A percentile compares a stretch with the other conserved stretches of the same genome.
Evolutionary conservation across 2,329 filamentous ascomycete genomes (phyloP).

Genomic region (Neofusicoccum sp.): DNA sequence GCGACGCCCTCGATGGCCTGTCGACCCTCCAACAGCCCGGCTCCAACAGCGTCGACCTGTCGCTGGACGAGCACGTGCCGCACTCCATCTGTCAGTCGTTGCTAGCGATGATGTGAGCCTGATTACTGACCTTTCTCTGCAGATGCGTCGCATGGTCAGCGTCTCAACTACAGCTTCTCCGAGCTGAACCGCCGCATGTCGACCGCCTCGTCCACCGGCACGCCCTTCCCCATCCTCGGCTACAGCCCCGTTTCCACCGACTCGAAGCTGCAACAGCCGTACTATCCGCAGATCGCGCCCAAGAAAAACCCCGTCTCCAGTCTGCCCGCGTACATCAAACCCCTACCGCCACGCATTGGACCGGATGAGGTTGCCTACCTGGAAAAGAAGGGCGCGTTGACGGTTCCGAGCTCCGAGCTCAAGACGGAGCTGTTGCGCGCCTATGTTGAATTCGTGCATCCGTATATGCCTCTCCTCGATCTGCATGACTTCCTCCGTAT

Average conservation of each 20-base stretch:
- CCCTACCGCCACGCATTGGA: constrained; percentile 72
- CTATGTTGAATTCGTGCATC: constrained; percentile 87
- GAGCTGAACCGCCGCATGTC: constrained; percentile 47
- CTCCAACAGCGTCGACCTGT: constrained; percentile 37
- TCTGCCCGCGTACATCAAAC: constrained; percentile 71
- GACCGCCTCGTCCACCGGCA: constrained; percentile 11
- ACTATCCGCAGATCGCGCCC: constrained; percentile 50
- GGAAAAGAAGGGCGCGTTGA: constrained; percentile 77
- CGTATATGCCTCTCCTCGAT: constrained; percentile 87
- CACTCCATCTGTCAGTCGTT: constrained; percentile 60
- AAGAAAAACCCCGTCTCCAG: constrained; percentile 40
- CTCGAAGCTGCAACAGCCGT: constrained; percentile 25
- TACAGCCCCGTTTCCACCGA: constrained; percentile 36
- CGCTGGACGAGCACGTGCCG: constrained; percentile 58
- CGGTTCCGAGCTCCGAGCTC: constrained; percentile 66
- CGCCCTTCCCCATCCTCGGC: constrained; percentile 26
- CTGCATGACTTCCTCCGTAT: constrained; percentile 59
- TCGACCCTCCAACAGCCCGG: constrained; percentile 24
- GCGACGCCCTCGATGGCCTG: constrained; percentile 36
- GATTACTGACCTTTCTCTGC: constrained; percentile 17
- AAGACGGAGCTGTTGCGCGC: constrained; percentile 78
- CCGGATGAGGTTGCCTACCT: constrained; percentile 82
- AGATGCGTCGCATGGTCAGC: constrained; percentile 51
- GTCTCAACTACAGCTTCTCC: constrained; percentile 40
- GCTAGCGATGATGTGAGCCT: neutral